phyloP scores from a whole-genome alignment of 2,329 filamentous ascomycete species.

The Colletotrichum sp. region DNA sequence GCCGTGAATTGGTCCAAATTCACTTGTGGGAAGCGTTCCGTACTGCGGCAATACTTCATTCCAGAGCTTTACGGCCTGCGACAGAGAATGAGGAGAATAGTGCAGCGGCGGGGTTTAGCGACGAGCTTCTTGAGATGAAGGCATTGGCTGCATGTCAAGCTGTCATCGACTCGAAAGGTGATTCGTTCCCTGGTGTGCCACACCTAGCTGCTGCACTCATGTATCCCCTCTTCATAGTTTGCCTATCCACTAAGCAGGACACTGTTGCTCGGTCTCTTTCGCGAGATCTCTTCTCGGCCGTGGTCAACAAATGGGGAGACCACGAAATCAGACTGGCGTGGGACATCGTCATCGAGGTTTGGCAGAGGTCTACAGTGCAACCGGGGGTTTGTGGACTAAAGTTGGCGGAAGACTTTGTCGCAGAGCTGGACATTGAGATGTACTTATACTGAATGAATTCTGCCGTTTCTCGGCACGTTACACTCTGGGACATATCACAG shows the following conservation, averaged over 20 bases:
- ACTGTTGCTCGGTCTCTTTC: background rate
- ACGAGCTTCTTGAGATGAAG: background rate
- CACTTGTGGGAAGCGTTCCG: background rate
- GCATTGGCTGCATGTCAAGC: background rate
- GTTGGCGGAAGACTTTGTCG: background rate
- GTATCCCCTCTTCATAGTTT: background rate
- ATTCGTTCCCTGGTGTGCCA: background rate
- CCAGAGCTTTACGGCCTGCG: background rate
- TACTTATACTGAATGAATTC: background rate
- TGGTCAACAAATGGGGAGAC: background rate
- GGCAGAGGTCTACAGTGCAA: background rate
- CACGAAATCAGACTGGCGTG: background rate
- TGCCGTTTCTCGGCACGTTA: accelerated
- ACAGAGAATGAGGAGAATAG: background rate
- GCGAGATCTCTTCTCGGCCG: background rate
- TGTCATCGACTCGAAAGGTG: background rate
- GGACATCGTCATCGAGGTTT: background rate
- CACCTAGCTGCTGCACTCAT: background rate
- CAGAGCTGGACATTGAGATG: background rate
- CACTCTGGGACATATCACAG: accelerated
- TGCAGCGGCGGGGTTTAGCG: background rate
- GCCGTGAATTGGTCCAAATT: background rate
- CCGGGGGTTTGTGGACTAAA: background rate
- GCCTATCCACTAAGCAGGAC: background rate
- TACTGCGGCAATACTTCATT: background rate